A percentile compares a stretch with the other conserved stretches of the same genome.
Conservation (phyloP, 768 basidiomycete species). For the Mrakia hoshinonis region DNA sequence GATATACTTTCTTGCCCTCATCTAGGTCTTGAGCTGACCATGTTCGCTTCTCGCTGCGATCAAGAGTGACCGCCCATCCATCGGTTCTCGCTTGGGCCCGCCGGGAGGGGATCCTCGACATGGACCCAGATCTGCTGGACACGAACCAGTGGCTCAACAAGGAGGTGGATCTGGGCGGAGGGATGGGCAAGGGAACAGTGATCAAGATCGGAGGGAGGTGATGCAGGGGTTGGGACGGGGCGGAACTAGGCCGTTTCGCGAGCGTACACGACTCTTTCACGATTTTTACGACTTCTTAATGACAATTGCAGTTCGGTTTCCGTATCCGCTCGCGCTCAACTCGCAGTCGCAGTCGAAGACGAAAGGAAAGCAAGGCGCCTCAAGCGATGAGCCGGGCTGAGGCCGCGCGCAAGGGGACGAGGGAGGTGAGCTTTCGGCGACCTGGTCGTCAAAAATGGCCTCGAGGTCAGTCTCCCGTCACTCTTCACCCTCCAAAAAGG, state of each 20-base stretch:
- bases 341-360: no score
- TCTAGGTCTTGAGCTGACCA: not conserved
- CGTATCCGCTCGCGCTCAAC: no score
- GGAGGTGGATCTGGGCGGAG: slow-evolving; percentile 2
- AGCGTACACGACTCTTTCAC: no score
- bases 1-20: not conserved
- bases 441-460: no score
- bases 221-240: not conserved
- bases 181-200: slow-evolving; percentile 2
- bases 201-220: not conserved
- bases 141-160: not conserved
- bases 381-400: no score
- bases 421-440: no score
- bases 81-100: slow-evolving; percentile 1
- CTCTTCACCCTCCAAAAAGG: slow-evolving; percentile 7
- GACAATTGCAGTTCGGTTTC: no score
- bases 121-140: not conserved
- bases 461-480: no score
- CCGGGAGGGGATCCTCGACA: not conserved
- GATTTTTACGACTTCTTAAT: no score
- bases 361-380: no score
- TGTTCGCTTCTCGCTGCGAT: not conserved
- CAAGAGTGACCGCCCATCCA: not conserved
- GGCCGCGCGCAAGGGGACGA: no score
- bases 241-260: no score